Evolutionary conservation across 1,284 basidiomycete species (phyloP), one percentile per base, ranked within the genome.

Genomic region (Ustilago cynodontis): DNA sequence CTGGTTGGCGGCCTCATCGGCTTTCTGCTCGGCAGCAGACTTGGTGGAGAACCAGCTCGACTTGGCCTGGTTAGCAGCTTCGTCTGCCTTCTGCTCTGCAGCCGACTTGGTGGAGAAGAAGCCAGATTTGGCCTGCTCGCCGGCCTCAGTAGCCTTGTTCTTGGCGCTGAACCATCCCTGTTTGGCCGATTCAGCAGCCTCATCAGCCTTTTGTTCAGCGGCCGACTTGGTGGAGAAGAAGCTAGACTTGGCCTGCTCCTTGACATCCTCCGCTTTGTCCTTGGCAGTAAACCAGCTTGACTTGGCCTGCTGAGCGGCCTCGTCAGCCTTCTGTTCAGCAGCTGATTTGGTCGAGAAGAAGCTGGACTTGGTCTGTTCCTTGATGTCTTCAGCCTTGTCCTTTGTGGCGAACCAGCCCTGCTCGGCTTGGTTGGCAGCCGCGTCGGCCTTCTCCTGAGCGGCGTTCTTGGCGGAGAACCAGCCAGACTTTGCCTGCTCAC

Each of bases 361-460:
- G 22, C 55, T 39, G 24, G 29, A 29, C 39, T 63, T 71, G 59
- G 60, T 56, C 26, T 63, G 45, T 33, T 66, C 59, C 10, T 55
- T 62, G 8, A 41, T 57, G n/a, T 75, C 62, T 16, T 72, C 72
- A n/a, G 69, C 68, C 51, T 61, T 70, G 28, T 70, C 59, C 58
- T 76, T 77, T 11, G 67, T 33, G 24, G 58, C 41, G 52, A 72
- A 71, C 77, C 69, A 71, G 54, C 68, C 58, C 16, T 54, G 47
- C 64, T 71, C 69, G 16, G 62, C 62, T 26, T 58, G 28, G 16
- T 54, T 41, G 20, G 61, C 59, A 7, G 67, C 63, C 47, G 71
- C 57, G 22, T 73, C 64, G 1, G 67, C 72, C 58, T 76, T 71
- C 55, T 75, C 51, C 51, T 69, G 51, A 22, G 62, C 58, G 26